phyloP scores from a whole-genome alignment of 2,329 filamentous ascomycete species.

The Phaeosphaeriaceae sp. region DNA sequence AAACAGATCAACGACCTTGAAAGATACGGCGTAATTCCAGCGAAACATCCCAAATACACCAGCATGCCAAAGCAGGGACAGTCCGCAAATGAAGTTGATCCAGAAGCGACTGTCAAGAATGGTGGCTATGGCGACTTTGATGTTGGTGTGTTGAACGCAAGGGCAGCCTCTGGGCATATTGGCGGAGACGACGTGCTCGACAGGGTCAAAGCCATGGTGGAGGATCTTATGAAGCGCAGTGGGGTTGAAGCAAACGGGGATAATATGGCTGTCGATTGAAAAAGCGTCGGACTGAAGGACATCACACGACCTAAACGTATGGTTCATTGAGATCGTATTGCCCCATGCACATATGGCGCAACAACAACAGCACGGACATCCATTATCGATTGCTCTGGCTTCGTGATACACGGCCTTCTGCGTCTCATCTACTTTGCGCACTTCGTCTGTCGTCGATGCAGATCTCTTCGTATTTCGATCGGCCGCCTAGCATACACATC shows the following conservation, averaged over 20 bases:
- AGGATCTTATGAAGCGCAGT: slow-evolving; percentile 33
- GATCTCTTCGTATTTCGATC: no score
- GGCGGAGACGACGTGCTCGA: slow-evolving; percentile 85
- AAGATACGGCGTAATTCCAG: slow-evolving; percentile 40
- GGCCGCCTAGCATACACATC: no score
- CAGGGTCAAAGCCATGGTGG: slow-evolving; percentile 64
- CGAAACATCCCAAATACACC: slow-evolving; percentile 27
- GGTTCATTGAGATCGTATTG: not conserved
- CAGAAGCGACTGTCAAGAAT: slow-evolving; percentile 48
- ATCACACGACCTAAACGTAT: not conserved
- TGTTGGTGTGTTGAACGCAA: slow-evolving; percentile 87
- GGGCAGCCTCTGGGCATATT: slow-evolving; percentile 78
- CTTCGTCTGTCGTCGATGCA: no score
- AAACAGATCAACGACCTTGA: slow-evolving; percentile 41
- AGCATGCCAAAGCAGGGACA: slow-evolving; percentile 5
- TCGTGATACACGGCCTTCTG: no score
- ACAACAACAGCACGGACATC: no score
- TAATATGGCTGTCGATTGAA: slow-evolving; percentile 29
- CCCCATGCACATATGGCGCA: not conserved
- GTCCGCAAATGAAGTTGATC: slow-evolving; percentile 19
- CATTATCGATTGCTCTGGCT: no score
- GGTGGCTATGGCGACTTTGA: slow-evolving; percentile 68
- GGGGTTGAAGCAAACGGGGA: slow-evolving; percentile 15
- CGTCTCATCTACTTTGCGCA: no score
- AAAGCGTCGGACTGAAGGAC: slow-evolving; percentile 3